A percentile compares a stretch with the other conserved stretches of the same genome.
Conservation (phyloP, 1,284 basidiomycete species). For the Malassezia furfur region DNA sequence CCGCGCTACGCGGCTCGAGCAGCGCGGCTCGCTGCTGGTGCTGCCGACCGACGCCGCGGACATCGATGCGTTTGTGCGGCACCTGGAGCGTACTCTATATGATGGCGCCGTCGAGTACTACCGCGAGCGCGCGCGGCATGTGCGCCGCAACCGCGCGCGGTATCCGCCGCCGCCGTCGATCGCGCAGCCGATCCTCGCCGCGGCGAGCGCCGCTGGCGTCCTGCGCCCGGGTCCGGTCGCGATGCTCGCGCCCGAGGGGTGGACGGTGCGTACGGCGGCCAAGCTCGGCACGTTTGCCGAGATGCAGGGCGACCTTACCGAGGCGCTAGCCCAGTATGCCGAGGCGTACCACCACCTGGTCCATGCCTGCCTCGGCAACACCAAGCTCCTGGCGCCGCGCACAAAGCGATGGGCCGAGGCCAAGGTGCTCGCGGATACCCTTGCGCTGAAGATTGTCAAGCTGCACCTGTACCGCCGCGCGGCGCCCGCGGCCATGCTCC, state of each 20-base stretch:
- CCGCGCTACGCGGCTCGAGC: conserved; percentile 74
- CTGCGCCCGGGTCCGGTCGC: conserved; percentile 14
- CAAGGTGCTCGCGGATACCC: conserved; percentile 74
- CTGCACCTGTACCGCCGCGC: conserved; percentile 80
- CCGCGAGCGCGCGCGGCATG: conserved; percentile 76
- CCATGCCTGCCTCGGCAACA: conserved; percentile 54
- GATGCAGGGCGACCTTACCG: conserved; percentile 78
- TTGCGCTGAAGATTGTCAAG: conserved; percentile 32
- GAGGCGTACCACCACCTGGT: conserved; percentile 21
- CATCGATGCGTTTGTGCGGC: conserved; percentile 55
- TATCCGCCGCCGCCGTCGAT: conserved; percentile 50
- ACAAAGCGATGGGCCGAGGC: conserved; percentile 98
- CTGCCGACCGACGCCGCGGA: conserved; percentile 71
- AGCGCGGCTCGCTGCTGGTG: conserved; percentile 83
- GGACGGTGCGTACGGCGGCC: conserved; percentile 92
- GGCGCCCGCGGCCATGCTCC: conserved; percentile 56
- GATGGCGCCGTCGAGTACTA: conserved; percentile 87
- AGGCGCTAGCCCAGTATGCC: conserved; percentile 24
- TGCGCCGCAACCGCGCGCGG: conserved; percentile 74
- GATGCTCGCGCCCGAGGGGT: conserved; percentile 67
- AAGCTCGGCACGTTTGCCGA: conserved; percentile 95
- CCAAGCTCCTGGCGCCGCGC: conserved; percentile 71
- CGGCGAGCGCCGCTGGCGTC: conserved; percentile 15
- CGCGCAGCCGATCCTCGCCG: conserved; percentile 30
- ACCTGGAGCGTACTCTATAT: conserved; percentile 74